phyloP scores from a whole-genome alignment of 2,329 filamentous ascomycete species.

The Stemphylium lycopersici region DNA sequence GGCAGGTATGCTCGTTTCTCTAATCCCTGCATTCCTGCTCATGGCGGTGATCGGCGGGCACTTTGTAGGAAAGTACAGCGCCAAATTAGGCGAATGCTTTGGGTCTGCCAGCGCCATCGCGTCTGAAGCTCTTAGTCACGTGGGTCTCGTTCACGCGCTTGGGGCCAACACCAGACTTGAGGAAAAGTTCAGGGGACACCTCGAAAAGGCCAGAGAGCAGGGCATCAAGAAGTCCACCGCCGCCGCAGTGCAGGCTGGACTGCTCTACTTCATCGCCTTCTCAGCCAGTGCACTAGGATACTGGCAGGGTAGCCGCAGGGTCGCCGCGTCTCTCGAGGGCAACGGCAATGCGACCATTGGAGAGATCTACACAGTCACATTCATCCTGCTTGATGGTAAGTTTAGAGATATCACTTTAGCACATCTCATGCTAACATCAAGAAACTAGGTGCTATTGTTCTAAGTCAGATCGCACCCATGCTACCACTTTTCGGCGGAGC shows the following conservation, averaged over 20 bases:
- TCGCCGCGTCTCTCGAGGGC: conserved; percentile 53
- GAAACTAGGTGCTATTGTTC: conserved; percentile 51
- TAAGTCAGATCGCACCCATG: conserved; percentile 55
- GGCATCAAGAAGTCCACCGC: conserved; percentile 65
- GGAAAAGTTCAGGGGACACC: conserved; percentile 61
- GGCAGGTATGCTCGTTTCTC: conserved; percentile 67
- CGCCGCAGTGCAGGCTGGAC: conserved; percentile 64
- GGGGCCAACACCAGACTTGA: conserved; percentile 65
- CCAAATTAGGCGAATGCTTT: conserved; percentile 59
- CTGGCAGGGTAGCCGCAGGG: conserved; percentile 67
- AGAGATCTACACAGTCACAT: conserved; percentile 62
- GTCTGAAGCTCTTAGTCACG: conserved; percentile 65
- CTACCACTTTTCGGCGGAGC: conserved; percentile 59
- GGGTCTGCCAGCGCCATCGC: conserved; percentile 67
- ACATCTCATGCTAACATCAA: background rate
- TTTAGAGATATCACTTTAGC: background rate
- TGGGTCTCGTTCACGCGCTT: conserved; percentile 68
- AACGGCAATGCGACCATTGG: conserved; percentile 49
- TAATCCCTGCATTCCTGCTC: conserved; percentile 67
- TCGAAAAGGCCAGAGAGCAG: conserved; percentile 58
- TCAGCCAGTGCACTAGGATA: conserved; percentile 71
- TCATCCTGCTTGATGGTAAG: conserved; percentile 60
- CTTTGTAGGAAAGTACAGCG: conserved; percentile 60
- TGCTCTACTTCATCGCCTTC: conserved; percentile 71
- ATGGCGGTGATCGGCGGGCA: conserved; percentile 63